Evolutionary conservation across 2,329 filamentous ascomycete genomes (phyloP), one percentile per base, ranked within the genome.

Genomic region (Tolypocladium capitatum): DNA sequence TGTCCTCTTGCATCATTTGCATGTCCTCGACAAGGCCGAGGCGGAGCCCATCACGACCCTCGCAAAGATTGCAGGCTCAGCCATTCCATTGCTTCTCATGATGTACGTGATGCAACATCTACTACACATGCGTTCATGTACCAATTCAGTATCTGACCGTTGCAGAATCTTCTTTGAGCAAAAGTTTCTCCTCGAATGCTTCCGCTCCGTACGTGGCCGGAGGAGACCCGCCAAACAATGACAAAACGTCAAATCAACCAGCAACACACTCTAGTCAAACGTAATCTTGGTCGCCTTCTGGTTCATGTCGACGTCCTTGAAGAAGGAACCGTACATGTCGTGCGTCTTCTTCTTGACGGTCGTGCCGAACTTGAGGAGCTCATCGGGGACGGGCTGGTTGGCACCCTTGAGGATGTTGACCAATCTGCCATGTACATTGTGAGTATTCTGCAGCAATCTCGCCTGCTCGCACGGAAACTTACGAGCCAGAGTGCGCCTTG

Each of bases 271-370:
- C 51, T 64, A 77, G 60, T 94, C 88, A 70, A 96, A 96, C 43
- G 81, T 90, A 63, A 96, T 94, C 74, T 95, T 96, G 49, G 84
- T 92, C 28, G 86, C 83, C 66, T 86, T 83, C 68, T 91, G 84
- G 63, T 78, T 86, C 65, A 83, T 83, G 58, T 87, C 85, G 9
- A 86, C 81, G 58, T 96, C 88, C 68, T 92, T 95, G 75, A 86
- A 95, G 64, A 97, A 97, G 31, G 89, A 88, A 49, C 92, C 92
- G 62, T 97, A 98, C 43, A 86, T 85, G 60, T 89, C 86, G 69
- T 98, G 92, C 44, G 82, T 79, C 88, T 97, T 97, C 80, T 94
- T 96, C 80, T 97, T 98, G 46, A 98, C 92, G 1, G 91, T 97
- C 21, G 89, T 94, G 59, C 92, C 92, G 57, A 96, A 98, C 69